Evolutionary conservation across 78 protist genomes (phyloP).

Genomic region (Chrysochromulina tobinii): DNA sequence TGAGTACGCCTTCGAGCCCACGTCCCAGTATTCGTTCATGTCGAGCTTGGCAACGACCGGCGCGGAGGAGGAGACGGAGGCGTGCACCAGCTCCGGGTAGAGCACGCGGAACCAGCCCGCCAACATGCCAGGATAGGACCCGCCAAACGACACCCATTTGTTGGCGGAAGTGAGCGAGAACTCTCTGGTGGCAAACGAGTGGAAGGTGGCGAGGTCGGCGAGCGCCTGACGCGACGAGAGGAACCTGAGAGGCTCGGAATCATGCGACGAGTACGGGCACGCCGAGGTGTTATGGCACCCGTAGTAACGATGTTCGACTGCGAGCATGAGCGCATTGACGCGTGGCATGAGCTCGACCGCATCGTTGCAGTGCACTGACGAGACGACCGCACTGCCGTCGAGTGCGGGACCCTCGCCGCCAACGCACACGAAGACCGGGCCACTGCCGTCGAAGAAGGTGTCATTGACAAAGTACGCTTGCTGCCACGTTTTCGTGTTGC

Average conservation of each 20-base stretch:
- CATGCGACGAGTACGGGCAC: conserved; percentile 3
- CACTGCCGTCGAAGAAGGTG: conserved; percentile 19
- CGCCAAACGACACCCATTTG: conserved; percentile 67
- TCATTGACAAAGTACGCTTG: conserved; percentile 36
- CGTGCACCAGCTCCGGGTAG: conserved; percentile 55
- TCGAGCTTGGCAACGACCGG: conserved; percentile 65
- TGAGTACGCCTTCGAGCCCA: conserved; percentile 26
- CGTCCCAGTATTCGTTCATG: conserved; percentile 64
- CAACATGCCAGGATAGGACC: conserved; percentile 65
- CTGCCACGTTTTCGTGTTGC: conserved; percentile 33
- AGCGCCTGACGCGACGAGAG: conserved; percentile 72
- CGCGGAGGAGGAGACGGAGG: conserved; percentile 66
- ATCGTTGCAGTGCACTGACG: conserved; percentile 56
- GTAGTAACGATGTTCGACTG: conserved; percentile 66
- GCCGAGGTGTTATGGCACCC: conserved; percentile 43
- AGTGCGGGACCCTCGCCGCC: conserved; percentile 70
- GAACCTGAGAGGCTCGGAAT: not conserved
- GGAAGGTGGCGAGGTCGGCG: conserved; percentile 65
- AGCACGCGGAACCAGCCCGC: conserved; percentile 54
- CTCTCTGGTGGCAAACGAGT: not conserved
- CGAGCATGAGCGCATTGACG: conserved; percentile 48
- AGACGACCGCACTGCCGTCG: conserved; percentile 28
- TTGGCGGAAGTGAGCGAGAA: not conserved
- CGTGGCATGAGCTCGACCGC: conserved; percentile 54
- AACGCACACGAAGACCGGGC: conserved; percentile 63